Evolutionary conservation across 345 rosid species (phyloP).

Genomic region (Excoecaria agallocha): DNA sequence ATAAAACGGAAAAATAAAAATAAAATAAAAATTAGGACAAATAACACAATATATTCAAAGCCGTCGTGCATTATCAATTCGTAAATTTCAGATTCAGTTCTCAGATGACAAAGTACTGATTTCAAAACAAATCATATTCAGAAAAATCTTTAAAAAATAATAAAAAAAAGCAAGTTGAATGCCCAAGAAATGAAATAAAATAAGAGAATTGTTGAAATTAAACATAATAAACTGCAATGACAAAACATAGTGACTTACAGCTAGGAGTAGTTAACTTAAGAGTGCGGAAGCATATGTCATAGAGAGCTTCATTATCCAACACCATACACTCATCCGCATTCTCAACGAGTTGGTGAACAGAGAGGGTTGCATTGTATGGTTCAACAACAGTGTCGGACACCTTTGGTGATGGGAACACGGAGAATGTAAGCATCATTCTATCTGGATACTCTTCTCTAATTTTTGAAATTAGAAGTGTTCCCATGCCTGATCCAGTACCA

Average conservation of each 20-base stretch:
- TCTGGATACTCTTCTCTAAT: constrained; percentile 76
- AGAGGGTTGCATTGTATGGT: constrained; percentile 77
- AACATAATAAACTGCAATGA: neutral
- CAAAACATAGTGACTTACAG: constrained; percentile 42
- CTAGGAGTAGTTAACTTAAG: constrained; percentile 83
- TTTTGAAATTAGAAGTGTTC: constrained; percentile 68
- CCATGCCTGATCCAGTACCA: constrained; percentile 85
- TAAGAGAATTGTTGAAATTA: neutral
- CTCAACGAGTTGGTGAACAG: constrained; percentile 75
- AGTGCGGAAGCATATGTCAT: constrained; percentile 79
- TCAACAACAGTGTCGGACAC: constrained; percentile 81
- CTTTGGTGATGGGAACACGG: constrained; percentile 80
- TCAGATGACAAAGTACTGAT: too few relatives aligned
- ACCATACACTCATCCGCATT: constrained; percentile 89
- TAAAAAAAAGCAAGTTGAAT: neutral
- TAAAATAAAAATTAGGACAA: neutral
- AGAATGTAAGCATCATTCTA: constrained; percentile 83
- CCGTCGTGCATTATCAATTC: too few relatives aligned
- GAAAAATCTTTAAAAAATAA: neutral
- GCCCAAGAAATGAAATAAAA: neutral
- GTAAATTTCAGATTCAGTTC: too few relatives aligned
- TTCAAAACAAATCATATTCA: too few relatives aligned
- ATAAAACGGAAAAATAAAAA: neutral
- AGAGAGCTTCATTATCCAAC: constrained; percentile 74
- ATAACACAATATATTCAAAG: neutral